phyloP scores from a whole-genome alignment of 148 eudicot species.

The Cornus controversa region DNA sequence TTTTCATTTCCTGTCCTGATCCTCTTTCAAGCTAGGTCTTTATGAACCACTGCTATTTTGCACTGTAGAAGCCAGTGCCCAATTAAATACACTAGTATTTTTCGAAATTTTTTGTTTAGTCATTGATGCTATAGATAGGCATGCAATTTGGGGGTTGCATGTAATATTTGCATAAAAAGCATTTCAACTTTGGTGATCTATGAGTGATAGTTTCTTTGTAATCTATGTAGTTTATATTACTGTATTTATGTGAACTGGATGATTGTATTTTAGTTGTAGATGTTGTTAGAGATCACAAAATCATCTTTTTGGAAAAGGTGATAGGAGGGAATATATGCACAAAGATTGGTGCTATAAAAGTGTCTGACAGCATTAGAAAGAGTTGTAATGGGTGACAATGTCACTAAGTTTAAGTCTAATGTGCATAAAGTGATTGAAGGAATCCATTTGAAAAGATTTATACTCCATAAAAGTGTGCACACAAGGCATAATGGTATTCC shows the following conservation, averaged over 20 bases:
- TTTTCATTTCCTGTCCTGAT: background rate
- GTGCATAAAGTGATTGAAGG: constrained; percentile 26
- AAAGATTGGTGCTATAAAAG: constrained; percentile 32
- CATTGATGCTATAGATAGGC: constrained; percentile 1
- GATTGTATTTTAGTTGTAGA: constrained; percentile 13
- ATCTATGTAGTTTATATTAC: background rate
- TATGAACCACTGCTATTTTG: background rate
- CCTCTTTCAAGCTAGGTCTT: background rate
- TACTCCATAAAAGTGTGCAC: constrained; percentile 12
- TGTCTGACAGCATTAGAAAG: constrained; percentile 28
- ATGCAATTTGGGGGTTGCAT: constrained; percentile 15
- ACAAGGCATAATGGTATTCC: constrained; percentile 14
- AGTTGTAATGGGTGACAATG: constrained; percentile 17
- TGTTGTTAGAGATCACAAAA: constrained; percentile 13
- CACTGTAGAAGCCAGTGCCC: background rate
- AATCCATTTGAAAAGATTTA: constrained; percentile 30
- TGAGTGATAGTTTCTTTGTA: background rate
- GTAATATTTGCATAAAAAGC: constrained; percentile 7
- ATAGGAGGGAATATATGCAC: constrained; percentile 40
- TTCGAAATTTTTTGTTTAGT: background rate
- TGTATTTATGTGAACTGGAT: constrained; percentile 20
- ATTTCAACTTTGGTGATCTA: constrained; percentile 8
- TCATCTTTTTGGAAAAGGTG: constrained; percentile 18
- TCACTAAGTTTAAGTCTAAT: constrained; percentile 15
- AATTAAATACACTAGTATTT: background rate